A percentile compares a stretch with the other conserved stretches of the same genome.
phyloP scores from a whole-genome alignment of 257 asterid species.

The Striga asiatica region DNA sequence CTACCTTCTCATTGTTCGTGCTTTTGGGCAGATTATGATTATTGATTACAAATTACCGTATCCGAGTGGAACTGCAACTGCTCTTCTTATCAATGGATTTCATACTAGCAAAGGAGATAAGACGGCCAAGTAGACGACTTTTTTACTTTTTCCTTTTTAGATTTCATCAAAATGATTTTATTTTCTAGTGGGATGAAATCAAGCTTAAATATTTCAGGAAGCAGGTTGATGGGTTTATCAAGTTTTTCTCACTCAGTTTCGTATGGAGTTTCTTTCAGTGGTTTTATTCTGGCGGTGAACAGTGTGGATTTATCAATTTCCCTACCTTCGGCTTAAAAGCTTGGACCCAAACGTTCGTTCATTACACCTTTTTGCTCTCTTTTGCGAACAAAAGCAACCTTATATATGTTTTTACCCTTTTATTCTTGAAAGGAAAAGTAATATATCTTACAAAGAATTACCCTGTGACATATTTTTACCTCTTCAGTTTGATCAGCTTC shows the following conservation, averaged over 20 bases:
- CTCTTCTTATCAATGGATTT: slow-evolving; percentile 82
- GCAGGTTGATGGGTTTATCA: slow-evolving; percentile 60
- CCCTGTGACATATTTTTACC: too few species aligned
- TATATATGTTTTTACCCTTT: too few species aligned
- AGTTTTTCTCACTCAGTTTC: slow-evolving; percentile 51
- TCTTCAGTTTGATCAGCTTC: not conserved
- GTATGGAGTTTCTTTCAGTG: slow-evolving; percentile 81
- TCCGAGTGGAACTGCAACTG: slow-evolving; percentile 95
- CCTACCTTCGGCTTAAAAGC: slow-evolving; percentile 89
- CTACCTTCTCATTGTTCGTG: not conserved
- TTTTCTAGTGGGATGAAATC: not conserved
- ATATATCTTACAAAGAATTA: too few species aligned
- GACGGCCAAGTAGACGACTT: slow-evolving; percentile 43
- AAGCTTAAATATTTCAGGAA: slow-evolving; percentile 29
- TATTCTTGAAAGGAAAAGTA: too few species aligned
- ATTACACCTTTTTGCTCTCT: too few species aligned
- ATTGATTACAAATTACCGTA: slow-evolving; percentile 72
- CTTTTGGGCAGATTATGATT: slow-evolving; percentile 52
- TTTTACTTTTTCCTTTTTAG: not conserved
- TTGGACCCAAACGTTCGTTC: slow-evolving; percentile 50
- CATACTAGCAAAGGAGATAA: slow-evolving; percentile 53
- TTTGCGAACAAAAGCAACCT: too few species aligned
- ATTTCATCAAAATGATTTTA: not conserved
- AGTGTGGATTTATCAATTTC: slow-evolving; percentile 61
- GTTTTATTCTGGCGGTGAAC: slow-evolving; percentile 63